Evolutionary conservation across 2,329 filamentous ascomycete species (phyloP), one percentile per base, ranked within the genome.

Genomic region (Colletotrichum acutatum): DNA sequence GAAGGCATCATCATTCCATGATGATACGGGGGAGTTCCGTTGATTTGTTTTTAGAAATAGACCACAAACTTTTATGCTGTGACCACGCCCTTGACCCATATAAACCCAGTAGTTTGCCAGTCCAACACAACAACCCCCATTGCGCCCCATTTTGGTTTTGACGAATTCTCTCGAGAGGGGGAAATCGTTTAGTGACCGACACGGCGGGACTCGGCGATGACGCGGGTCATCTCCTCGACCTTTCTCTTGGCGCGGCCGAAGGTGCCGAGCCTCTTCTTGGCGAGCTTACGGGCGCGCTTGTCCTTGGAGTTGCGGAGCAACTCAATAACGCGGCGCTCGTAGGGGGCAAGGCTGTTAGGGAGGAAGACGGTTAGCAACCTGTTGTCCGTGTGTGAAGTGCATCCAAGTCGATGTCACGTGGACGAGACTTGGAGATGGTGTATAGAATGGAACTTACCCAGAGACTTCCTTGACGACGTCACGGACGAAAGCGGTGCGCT

Each of bases 231-330:
- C 90, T 98, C 96, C 86, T 99, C 97, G 80, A 99, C 97, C 96
- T 99, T 99, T 86, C 91, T 93, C 96, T 99, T 99, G 84, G 96
- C 96, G 87, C 97, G 96, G 84, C 94, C 94, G 88, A 98, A 98
- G 81, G 97, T 98, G 86, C 97, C 97, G 90, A 99, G 95, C 93
- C 96, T 93, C 94, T 97, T 98, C 95, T 98, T 98, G 83, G 96
- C 96, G 83, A 98, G 94, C 93, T 98, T 98, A 82, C 96, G 92
- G 83, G 96, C 96, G 88, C 96, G 95, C 94, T 98, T 98, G 89
- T 99, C 97, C 90, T 97, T 97, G 90, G 91, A 93, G 94, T 99
- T 99, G 83, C 97, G 95, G 88, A 99, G 93, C 85, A 99, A 90
- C 92, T 99, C 97, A 85, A 99, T 97, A 81, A 99, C 94, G 84